phyloP scores from a whole-genome alignment of 305 asterid genomes.

The Stenogyne calaminthoides region DNA sequence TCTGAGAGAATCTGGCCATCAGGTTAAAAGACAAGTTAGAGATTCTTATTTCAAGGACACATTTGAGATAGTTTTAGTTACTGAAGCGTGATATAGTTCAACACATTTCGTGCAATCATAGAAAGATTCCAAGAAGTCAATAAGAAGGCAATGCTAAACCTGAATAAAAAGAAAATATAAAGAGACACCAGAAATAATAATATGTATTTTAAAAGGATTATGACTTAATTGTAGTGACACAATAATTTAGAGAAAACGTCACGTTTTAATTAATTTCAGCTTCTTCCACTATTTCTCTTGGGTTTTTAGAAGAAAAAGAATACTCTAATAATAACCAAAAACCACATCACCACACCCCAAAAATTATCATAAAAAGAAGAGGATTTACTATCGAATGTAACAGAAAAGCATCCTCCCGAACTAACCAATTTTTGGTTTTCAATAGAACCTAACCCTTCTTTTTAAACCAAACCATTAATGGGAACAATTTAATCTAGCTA shows the following conservation, averaged over 20 bases:
- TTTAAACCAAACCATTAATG: not conserved
- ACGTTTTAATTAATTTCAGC: not conserved
- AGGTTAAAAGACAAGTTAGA: slow-evolving; percentile 15
- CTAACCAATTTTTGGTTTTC: not conserved
- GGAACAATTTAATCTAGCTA: not conserved
- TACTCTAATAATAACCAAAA: not conserved
- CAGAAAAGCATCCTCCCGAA: not conserved
- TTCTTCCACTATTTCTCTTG: not conserved
- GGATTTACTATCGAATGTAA: not conserved
- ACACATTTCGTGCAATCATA: slow-evolving; percentile 1
- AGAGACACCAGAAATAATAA: slow-evolving; percentile 5
- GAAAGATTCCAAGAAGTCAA: slow-evolving; percentile 17
- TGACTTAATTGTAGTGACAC: not conserved
- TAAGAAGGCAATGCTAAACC: not conserved
- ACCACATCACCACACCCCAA: not conserved
- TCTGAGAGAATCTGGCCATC: slow-evolving; percentile 82
- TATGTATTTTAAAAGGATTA: not conserved
- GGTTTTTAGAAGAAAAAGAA: not conserved
- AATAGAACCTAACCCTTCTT: not conserved
- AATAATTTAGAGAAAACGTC: slow-evolving; percentile 1
- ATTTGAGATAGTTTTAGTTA: not conserved
- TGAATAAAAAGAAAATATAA: not conserved
- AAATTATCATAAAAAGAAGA: not conserved
- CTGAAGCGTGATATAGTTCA: slow-evolving; percentile 16
- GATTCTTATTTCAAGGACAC: not conserved